Conservation (phyloP, 2,329 filamentous ascomycete species). For the Paraphoma sp. region DNA sequence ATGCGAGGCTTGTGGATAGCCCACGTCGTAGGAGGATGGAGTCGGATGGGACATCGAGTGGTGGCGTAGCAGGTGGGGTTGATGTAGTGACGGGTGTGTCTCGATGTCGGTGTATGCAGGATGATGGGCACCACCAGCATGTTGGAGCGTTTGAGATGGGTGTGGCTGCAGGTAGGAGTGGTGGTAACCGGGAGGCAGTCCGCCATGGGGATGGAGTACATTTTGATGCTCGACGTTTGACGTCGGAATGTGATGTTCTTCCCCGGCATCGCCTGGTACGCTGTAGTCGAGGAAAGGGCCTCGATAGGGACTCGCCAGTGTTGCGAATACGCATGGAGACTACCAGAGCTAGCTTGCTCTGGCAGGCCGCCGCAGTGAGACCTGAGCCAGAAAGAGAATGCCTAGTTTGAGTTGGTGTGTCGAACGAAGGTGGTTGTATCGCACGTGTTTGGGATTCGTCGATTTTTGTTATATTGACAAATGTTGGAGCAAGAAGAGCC, state of each 20-base stretch:
- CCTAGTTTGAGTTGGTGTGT: conserved; percentile 43
- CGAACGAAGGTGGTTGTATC: conserved; percentile 46
- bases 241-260: conserved; percentile 49
- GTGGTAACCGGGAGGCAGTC: conserved; percentile 43
- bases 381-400: conserved; percentile 51
- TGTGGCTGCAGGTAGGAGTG: conserved; percentile 48
- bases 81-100: conserved; percentile 43
- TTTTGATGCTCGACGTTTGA: conserved; percentile 52
- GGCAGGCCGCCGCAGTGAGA: conserved; percentile 55
- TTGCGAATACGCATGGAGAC: conserved; percentile 59
- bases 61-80: conserved; percentile 43
- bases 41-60: conserved; percentile 46
- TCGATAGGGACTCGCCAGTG: conserved; percentile 57
- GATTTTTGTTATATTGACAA: conserved; percentile 51
- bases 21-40: conserved; percentile 46
- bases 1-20: conserved; percentile 40
- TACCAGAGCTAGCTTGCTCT: conserved; percentile 59
- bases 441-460: conserved; percentile 50
- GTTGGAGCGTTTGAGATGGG: conserved; percentile 46
- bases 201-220: conserved; percentile 48
- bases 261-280: conserved; percentile 52
- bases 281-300: conserved; percentile 56
- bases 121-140: conserved; percentile 43
- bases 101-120: conserved; percentile 50
- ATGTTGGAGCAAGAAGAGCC: conserved; percentile 47